Evolutionary conservation across 306 rosid genomes (phyloP).

Genomic region (Fragaria vesca): DNA sequence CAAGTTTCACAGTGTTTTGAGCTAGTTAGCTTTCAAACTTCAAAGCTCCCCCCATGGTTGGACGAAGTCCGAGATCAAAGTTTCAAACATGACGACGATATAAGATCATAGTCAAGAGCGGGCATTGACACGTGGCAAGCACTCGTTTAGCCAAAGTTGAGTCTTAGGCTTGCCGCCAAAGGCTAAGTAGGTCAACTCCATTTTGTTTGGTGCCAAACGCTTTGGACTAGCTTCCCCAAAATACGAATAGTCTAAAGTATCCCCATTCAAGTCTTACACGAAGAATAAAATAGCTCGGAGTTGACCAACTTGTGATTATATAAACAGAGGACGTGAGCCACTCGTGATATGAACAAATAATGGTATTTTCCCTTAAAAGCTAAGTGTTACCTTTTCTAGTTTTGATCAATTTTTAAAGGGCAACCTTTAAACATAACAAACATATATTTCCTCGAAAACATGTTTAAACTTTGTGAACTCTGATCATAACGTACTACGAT

Average conservation of each 20-base stretch:
- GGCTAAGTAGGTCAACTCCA: not conserved
- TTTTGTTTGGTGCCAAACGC: not conserved
- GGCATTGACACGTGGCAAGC: not conserved
- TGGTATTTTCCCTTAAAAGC: not conserved
- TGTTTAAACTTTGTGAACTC: not conserved
- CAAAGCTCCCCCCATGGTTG: not conserved
- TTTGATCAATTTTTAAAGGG: not conserved
- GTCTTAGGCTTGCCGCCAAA: not conserved
- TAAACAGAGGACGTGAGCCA: not conserved
- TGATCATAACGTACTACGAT: too few relatives aligned
- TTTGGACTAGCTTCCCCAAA: not conserved
- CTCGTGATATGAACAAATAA: not conserved
- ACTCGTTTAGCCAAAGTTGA: not conserved
- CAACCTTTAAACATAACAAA: not conserved
- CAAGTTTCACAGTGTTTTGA: not conserved
- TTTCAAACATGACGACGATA: slow-evolving; percentile 5
- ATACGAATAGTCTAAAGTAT: not conserved
- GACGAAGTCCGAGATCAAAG: not conserved
- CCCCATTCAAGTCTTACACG: not conserved
- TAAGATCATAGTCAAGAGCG: not conserved
- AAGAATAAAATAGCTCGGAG: slow-evolving; percentile 7
- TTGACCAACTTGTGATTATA: not conserved
- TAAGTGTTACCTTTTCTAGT: not conserved
- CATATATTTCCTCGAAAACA: not conserved
- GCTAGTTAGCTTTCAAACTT: not conserved